These are phyloP conservation scores for Blastocystis sp. DNA, from an alignment of 352 stramenopile genomes.

Conservation along the genomic window DNA sequence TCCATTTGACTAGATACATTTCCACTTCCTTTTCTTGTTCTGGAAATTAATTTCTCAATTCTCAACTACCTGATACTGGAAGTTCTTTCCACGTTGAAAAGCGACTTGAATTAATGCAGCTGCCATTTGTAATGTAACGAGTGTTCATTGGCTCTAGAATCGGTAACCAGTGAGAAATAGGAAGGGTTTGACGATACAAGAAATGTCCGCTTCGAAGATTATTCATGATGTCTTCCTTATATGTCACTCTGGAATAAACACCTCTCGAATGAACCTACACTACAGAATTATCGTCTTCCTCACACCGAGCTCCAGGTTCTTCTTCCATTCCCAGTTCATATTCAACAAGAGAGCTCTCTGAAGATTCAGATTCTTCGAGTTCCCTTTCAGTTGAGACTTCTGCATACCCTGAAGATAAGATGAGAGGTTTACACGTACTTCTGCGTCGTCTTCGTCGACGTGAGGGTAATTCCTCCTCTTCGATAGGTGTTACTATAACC, in stretches of 20 bases:
- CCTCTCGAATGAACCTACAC: background rate
- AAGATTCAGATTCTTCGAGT: background rate
- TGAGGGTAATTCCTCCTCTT: background rate
- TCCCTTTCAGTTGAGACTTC: background rate
- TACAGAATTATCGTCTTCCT: background rate
- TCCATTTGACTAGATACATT: conserved; percentile 84
- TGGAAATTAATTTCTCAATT: background rate
- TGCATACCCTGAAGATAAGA: background rate
- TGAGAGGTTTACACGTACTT: no score
- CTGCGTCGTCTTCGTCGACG: no score
- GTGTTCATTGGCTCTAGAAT: conserved; percentile 51
- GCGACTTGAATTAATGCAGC: background rate
- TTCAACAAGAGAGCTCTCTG: background rate
- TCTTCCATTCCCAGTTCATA: background rate
- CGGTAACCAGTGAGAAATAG: conserved; percentile 36
- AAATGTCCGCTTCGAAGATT: background rate
- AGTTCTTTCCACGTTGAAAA: background rate
- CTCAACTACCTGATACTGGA: background rate
- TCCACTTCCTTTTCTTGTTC: conserved; percentile 70
- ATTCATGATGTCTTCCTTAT: background rate
- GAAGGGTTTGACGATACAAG: conserved; percentile 4
- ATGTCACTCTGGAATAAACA: background rate
- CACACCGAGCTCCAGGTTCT: background rate
- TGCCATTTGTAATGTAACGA: conserved; percentile 35
- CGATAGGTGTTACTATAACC: background rate